Evolutionary conservation across 371 early-diverging fungal genomes (phyloP).

Genomic region (Mortierella sp.): DNA sequence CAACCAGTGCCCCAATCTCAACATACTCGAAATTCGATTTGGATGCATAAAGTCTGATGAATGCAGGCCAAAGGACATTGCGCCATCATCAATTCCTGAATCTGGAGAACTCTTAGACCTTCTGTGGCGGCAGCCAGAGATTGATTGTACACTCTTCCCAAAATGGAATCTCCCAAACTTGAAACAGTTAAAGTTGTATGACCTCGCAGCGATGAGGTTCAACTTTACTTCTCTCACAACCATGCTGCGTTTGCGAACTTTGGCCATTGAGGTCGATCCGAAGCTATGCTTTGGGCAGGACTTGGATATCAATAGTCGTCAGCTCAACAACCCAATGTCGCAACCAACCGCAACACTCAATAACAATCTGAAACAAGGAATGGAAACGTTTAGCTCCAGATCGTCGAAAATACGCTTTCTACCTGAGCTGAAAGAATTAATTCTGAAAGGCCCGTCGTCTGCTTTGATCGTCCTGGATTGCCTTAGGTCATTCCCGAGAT

Average conservation of each 20-base stretch:
- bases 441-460: constrained; percentile 8
- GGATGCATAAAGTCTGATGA: background rate
- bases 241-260: constrained; percentile 6
- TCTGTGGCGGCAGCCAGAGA: background rate
- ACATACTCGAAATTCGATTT: background rate
- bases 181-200: background rate
- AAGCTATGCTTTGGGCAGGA: too few relatives aligned
- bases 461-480: constrained; percentile 9
- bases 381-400: too few relatives aligned
- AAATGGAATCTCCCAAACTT: constrained; percentile 20
- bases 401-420: background rate
- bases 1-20: background rate
- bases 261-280: too few relatives aligned
- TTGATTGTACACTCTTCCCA: constrained; percentile 5
- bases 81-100: background rate
- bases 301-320: background rate
- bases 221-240: constrained; percentile 15
- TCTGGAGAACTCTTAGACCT: background rate
- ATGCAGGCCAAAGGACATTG: background rate
- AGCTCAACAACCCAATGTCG: background rate
- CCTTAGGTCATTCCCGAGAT: constrained; percentile 13
- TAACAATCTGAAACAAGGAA: too few relatives aligned
- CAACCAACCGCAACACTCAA: background rate
- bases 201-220: constrained; percentile 17
- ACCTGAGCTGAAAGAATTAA: constrained; percentile 5